Percentiles rank a stretch among this genome's conserved stretches.
phyloP scores from a whole-genome alignment of 2,329 filamentous ascomycete species.

The Aspergillus luchuensis region DNA sequence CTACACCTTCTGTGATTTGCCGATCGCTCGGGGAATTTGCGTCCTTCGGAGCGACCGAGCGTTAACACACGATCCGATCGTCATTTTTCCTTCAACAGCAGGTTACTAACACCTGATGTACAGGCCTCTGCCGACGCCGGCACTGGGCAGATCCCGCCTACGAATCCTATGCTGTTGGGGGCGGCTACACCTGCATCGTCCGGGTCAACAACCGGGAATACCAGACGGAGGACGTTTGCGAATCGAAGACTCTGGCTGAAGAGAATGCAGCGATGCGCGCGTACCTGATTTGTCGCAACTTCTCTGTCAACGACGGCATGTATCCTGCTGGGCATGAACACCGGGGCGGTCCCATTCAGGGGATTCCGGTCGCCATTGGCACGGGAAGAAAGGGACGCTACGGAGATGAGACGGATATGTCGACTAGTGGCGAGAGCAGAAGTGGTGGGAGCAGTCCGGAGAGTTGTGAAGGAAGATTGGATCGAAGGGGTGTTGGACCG shows the following conservation, averaged over 20 bases:
- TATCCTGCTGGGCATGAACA: constrained; percentile 57
- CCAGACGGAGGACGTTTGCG: constrained; percentile 83
- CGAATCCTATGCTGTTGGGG: constrained; percentile 72
- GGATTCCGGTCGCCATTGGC: constrained; percentile 65
- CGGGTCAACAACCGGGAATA: constrained; percentile 97
- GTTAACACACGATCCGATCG: constrained; percentile 33
- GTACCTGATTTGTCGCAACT: constrained; percentile 97
- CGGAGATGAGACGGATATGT: constrained; percentile 49
- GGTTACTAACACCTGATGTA: neutral
- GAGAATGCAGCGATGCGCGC: constrained; percentile 94
- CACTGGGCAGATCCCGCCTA: constrained; percentile 91
- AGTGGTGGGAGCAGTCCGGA: constrained; percentile 60
- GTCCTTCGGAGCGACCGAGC: neutral
- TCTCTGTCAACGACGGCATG: constrained; percentile 96
- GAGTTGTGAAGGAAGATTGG: constrained; percentile 29
- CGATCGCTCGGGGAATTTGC: constrained; percentile 7
- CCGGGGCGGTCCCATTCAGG: constrained; percentile 54
- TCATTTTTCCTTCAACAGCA: neutral
- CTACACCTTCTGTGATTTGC: constrained; percentile 13
- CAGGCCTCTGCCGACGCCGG: constrained; percentile 91
- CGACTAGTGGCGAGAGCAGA: constrained; percentile 48
- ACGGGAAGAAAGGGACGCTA: constrained; percentile 57
- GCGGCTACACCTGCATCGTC: constrained; percentile 85
- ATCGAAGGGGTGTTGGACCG: constrained; percentile 23
- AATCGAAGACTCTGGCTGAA: constrained; percentile 78